Evolutionary conservation across 192 early-diverging fungal genomes (phyloP), one percentile per base, ranked within the genome.

Genomic region (Backusella liffmaniae): DNA sequence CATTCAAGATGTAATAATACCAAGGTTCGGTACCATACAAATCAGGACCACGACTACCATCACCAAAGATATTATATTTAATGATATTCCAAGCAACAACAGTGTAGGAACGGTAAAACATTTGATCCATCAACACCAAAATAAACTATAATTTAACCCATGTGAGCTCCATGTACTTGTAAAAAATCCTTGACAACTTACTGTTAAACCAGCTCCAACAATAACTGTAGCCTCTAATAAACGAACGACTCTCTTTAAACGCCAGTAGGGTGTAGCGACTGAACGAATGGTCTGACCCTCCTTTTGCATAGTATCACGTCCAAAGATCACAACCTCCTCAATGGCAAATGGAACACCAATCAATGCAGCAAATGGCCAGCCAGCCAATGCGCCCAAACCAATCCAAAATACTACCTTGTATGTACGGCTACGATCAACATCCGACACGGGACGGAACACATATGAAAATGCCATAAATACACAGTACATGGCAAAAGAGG

Each of bases 21-120:
- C 93, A 96, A 36, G 94, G 95, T 80, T 99, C 97, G 1, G 94
- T 95, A 29, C 97, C 96, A 81, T 90, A 98, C 30, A 98, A 86
- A 56, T 92, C 83, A 9, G 95, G 92, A 1, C 91, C 90, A 23
- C 81, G 82, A 34, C 67, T 73, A 21, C 89, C 86, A 76, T 72
- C 78, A 67, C 84, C 87, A 83, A 99, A 92, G 1, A 99, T 91
- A 77, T 99, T 99, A 81, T 99, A 99, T 30, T 88, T 73, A 3
- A 99, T 88, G 77, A 98, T 94, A 80, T 98, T 98, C 80, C 90
- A 85, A 21, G 95, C 92, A 5, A 95, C 95, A 3, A 97, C 66
- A 1, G 86, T 87, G 29, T 84, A 70, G 10, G 86, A 83, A 12
- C 87, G 82, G 82, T 99, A 99, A 75, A 92, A 94, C 71, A 81